Evolutionary conservation across 176 grass and related monocot species (phyloP).

Genomic region (Bromus sterilis): DNA sequence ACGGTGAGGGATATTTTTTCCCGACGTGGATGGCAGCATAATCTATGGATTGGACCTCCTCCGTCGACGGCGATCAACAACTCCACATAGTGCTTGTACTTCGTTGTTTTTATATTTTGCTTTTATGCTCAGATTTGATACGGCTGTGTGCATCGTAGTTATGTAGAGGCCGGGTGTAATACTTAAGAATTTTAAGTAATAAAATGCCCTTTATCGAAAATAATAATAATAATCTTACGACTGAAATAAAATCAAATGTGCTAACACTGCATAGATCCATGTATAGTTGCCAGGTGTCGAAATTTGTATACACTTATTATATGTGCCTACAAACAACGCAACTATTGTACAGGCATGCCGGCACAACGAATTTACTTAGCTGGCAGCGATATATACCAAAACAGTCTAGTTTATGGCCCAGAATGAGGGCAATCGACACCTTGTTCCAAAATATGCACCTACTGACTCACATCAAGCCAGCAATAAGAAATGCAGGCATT

Average conservation of each 20-base stretch:
- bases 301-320: neutral
- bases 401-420: neutral
- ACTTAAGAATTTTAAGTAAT: too few species aligned
- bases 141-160: too few species aligned
- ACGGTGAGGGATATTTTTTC: too few species aligned
- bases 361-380: neutral
- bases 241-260: neutral
- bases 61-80: too few species aligned
- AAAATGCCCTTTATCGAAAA: too few species aligned
- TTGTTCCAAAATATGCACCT: neutral
- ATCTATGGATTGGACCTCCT: too few species aligned
- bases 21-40: too few species aligned
- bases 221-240: too few species aligned
- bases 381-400: slow-evolving; percentile 11
- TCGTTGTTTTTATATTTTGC: too few species aligned
- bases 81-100: too few species aligned
- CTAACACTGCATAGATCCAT: neutral
- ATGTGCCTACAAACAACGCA: neutral
- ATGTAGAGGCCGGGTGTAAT: too few species aligned
- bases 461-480: neutral
- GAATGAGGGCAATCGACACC: neutral
- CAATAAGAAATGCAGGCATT: neutral
- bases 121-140: too few species aligned
- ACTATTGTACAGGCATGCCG: neutral
- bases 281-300: neutral